Evolutionary conservation across 2,329 filamentous ascomycete genomes (phyloP), one percentile per base, ranked within the genome.

Genomic region (Biscogniauxia mediterranea): DNA sequence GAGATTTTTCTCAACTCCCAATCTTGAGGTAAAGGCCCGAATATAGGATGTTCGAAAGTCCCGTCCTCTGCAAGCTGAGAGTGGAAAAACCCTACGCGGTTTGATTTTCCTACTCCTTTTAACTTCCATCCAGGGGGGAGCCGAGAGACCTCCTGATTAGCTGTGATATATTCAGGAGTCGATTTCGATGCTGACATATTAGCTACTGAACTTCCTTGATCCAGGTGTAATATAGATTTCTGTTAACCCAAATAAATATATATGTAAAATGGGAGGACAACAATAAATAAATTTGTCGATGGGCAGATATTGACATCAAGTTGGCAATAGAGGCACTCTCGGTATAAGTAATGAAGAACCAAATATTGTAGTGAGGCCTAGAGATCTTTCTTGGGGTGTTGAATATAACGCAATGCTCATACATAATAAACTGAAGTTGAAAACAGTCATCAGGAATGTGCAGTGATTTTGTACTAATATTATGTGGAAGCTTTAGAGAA

Each of bases 1-100:
- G 21, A 21, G 25, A 15, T 9, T 38, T 53, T 57, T 13, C 57
- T 57, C 51, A 62, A 32, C 11, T 62, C 50, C 61, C 61, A 59
- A 17, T 55, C 57, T 15, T 32, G 21, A 28, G 61, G 61, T 7
- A 59, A 57, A 19, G 11, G 26, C 4, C 61, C 61, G 50, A 51
- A 57, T 21, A 54, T 15, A 13, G 57, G 61, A 32, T 62, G 61
- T 19, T 57, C 51, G 21, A 54, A 52, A 19, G 55, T 61, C 9
- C 19, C 52, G 15, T 21, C 21, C 21, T 5, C 6, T 1, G 42
- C 50, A 13, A 9, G 19, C 11, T 15, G 23, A 21, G 15, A 25
- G 46, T 54, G 38, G 6, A 46, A 38, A 49, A 56, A 60, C 28
- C 28, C 50, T n/a, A 58, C 53, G 28, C 53, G 51, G 46, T 50